Conservation (phyloP, 2,329 filamentous ascomycete species). For the Apiospora saccharicola region DNA sequence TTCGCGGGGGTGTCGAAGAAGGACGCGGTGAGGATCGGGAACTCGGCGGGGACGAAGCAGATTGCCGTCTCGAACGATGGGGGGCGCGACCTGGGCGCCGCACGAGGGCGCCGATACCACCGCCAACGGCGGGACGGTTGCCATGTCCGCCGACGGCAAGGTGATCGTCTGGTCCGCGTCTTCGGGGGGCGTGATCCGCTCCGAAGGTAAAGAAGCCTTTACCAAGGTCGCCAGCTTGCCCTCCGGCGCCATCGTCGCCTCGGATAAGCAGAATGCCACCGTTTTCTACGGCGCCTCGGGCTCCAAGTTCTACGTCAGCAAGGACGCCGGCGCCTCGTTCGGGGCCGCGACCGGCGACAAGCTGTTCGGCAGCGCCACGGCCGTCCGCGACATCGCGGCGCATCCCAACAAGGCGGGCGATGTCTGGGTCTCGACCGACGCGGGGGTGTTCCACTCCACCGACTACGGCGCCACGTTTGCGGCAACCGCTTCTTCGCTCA, state of each 20-base stretch:
- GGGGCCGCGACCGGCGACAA: conserved; percentile 38
- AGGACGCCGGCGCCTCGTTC: conserved; percentile 56
- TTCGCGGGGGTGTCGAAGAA: conserved; percentile 55
- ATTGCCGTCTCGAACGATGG: conserved; percentile 58
- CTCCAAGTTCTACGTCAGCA: conserved; percentile 59
- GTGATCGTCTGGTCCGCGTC: conserved; percentile 57
- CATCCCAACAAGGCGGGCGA: conserved; percentile 66
- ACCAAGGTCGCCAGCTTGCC: conserved; percentile 52
- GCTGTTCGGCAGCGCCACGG: conserved; percentile 47
- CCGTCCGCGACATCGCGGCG: conserved; percentile 62
- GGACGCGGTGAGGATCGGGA: conserved; percentile 59
- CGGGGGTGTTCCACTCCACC: conserved; percentile 61
- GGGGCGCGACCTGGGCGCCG: conserved; percentile 57
- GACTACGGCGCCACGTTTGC: conserved; percentile 59
- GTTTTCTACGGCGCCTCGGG: conserved; percentile 60
- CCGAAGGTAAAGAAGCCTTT: conserved; percentile 51
- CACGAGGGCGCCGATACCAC: conserved; percentile 55
- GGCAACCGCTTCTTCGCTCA: conserved; percentile 45
- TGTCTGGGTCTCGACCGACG: conserved; percentile 64
- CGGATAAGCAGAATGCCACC: conserved; percentile 60
- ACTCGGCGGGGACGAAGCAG: conserved; percentile 50
- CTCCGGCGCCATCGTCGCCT: conserved; percentile 56
- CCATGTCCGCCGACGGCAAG: conserved; percentile 59
- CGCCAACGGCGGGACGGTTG: conserved; percentile 54
- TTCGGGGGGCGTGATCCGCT: conserved; percentile 51